Conservation (phyloP, 495 filamentous ascomycete genomes). For the Aspergillus biplanus region DNA sequence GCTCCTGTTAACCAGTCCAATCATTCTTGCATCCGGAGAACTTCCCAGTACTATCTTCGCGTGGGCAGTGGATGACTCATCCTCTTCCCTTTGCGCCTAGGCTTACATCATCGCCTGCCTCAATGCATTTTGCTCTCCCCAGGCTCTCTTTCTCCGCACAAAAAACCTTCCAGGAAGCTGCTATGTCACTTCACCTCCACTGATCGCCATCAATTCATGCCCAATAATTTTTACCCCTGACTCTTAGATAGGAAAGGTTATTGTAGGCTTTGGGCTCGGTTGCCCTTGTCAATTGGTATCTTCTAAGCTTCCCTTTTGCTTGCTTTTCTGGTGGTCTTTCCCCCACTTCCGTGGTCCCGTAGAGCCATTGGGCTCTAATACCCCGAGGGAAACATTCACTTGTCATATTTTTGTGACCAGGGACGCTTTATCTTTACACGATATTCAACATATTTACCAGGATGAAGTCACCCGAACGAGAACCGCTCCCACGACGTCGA, state of each 20-base stretch:
- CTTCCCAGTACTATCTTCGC: neutral
- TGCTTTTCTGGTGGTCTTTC: neutral
- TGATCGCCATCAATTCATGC: neutral
- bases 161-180: neutral
- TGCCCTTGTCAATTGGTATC: neutral
- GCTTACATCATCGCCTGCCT: conserved; percentile 8
- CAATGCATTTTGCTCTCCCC: neutral
- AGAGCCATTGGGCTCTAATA: neutral
- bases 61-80: neutral
- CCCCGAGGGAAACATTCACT: neutral
- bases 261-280: neutral
- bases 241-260: neutral
- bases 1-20: neutral
- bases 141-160: neutral
- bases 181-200: neutral
- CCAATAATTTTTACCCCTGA: neutral
- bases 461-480: conserved; percentile 37
- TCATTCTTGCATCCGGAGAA: neutral
- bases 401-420: neutral
- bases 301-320: neutral
- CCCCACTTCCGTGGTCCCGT: neutral
- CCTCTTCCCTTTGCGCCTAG: neutral
- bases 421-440: neutral
- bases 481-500: conserved; percentile 53
- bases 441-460: neutral